phyloP scores from a whole-genome alignment of 768 basidiomycete genomes.

The Leucosporidium creatinivorum region DNA sequence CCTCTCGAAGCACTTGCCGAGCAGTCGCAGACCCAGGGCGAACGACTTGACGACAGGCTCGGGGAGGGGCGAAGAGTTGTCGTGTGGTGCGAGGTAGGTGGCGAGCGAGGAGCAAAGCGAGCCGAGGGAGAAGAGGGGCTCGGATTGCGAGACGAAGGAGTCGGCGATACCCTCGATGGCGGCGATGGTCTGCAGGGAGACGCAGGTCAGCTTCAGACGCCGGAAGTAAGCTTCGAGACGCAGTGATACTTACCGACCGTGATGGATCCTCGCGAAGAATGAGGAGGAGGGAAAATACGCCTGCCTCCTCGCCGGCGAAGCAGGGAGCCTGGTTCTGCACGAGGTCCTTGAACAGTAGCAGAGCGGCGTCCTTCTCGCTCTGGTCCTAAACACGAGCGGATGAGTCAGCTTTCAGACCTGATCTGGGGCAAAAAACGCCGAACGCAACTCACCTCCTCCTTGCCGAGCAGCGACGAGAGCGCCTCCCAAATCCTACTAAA shows the following conservation, averaged over 20 bases:
- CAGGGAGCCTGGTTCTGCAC: conserved; percentile 30
- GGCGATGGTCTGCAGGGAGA: conserved; percentile 16
- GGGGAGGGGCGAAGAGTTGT: neutral
- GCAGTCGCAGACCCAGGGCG: conserved; percentile 28
- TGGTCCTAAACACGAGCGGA: neutral
- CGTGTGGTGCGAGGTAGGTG: conserved; percentile 8
- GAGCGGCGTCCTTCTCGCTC: conserved; percentile 10
- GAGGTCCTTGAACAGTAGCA: conserved; percentile 30
- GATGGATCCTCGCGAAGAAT: conserved; percentile 22
- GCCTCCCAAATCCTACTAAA: conserved; percentile 19
- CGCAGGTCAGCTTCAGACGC: neutral
- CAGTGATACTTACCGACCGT: conserved; percentile 4
- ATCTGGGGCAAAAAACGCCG: no score
- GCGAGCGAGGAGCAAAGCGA: conserved; percentile 19
- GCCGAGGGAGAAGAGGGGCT: conserved; percentile 35
- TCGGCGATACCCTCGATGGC: conserved; percentile 29
- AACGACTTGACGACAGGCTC: conserved; percentile 7
- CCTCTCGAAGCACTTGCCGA: conserved; percentile 26
- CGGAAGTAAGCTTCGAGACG: no score
- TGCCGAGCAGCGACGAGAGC: neutral
- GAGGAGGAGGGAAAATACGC: conserved; percentile 30
- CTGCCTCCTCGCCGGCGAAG: conserved; percentile 30
- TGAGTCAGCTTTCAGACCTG: neutral
- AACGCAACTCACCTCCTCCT: conserved; percentile 5
- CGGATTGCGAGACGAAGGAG: conserved; percentile 23